Conservation (phyloP, 2,329 filamentous ascomycete genomes). For the Ceratocystis ficicola region DNA sequence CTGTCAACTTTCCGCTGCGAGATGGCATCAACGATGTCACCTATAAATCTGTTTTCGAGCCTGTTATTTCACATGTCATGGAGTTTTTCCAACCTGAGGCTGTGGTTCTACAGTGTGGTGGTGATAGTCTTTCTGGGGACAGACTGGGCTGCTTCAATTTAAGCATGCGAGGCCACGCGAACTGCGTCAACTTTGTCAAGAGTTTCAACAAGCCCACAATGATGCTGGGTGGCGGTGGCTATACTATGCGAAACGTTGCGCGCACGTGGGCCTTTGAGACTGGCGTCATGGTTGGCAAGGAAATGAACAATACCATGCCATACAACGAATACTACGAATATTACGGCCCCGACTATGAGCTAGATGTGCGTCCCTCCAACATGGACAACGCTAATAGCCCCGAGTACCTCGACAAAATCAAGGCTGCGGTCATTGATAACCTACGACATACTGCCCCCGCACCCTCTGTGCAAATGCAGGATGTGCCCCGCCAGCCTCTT, state of each 20-base stretch:
- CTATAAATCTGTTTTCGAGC: constrained; percentile 84
- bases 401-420: constrained; percentile 71
- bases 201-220: constrained; percentile 72
- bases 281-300: constrained; percentile 70
- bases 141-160: constrained; percentile 93
- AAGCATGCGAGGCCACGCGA: constrained; percentile 90
- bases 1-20: constrained; percentile 80
- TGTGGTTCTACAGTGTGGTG: constrained; percentile 90
- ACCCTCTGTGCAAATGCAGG: constrained; percentile 84
- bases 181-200: constrained; percentile 87
- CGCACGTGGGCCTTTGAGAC: constrained; percentile 97
- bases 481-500: constrained; percentile 52
- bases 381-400: constrained; percentile 84
- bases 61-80: constrained; percentile 78
- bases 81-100: constrained; percentile 79
- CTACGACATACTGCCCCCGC: constrained; percentile 72
- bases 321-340: constrained; percentile 97
- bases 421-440: constrained; percentile 72
- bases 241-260: constrained; percentile 94
- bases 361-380: constrained; percentile 79
- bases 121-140: constrained; percentile 88
- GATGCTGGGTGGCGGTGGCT: constrained; percentile 90
- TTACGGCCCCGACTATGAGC: constrained; percentile 79
- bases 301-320: constrained; percentile 71
- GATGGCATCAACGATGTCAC: constrained; percentile 84